These are phyloP conservation scores for Cytidiella melzeri DNA, from an alignment of 768 basidiomycete species.

Conservation along the genomic window DNA sequence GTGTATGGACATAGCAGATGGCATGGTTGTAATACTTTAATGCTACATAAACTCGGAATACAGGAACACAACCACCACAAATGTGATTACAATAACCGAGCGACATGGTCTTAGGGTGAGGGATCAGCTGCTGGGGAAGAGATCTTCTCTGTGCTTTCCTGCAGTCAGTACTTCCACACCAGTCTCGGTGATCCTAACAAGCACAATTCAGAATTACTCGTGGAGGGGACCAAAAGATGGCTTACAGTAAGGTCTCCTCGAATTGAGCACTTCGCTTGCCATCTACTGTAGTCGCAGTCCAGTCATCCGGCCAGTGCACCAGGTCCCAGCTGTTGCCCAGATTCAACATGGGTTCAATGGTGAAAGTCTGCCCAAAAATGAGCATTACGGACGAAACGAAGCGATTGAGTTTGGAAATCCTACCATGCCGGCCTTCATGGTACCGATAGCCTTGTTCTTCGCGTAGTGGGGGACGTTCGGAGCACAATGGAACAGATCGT, in stretches of 20 bases:
- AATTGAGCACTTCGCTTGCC: constrained; percentile 93
- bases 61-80: background rate
- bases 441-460: constrained; percentile 87
- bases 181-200: constrained; percentile 78
- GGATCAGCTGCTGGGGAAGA: constrained; percentile 12
- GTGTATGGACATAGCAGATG: no score
- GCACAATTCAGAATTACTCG: constrained; percentile 1
- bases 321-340: constrained; percentile 71
- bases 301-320: constrained; percentile 89
- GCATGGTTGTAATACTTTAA: no score
- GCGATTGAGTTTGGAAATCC: no score
- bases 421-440: constrained; percentile 93
- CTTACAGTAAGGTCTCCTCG: constrained; percentile 93
- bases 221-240: constrained; percentile 15
- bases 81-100: no score
- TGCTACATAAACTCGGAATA: background rate
- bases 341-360: constrained; percentile 93
- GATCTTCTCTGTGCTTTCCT: constrained; percentile 30
- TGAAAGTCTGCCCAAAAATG: constrained; percentile 37
- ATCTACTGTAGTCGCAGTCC: constrained; percentile 93
- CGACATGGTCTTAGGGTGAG: no score
- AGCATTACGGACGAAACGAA: background rate
- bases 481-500: constrained; percentile 75
- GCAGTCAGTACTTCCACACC: constrained; percentile 86
- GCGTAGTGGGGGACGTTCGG: constrained; percentile 95